Evolutionary conservation across 1,284 basidiomycete genomes (phyloP).

Genomic region (Coriolopsis trogii): DNA sequence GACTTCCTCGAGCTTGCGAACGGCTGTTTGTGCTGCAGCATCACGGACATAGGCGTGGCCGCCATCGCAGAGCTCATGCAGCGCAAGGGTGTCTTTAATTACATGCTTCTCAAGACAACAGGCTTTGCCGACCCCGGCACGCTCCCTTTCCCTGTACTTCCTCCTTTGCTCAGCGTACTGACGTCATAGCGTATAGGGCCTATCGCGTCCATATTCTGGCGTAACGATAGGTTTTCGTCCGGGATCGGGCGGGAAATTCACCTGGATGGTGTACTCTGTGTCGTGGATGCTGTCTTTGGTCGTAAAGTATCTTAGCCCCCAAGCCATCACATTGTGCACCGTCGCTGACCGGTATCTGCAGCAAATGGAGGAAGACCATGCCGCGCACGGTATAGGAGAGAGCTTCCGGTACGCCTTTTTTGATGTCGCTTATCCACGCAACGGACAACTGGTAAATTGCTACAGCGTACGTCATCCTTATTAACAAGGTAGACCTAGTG

Average conservation of each 20-base stretch:
- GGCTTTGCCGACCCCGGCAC: slow-evolving; percentile 90
- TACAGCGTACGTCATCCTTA: slow-evolving; percentile 83
- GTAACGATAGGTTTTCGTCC: slow-evolving; percentile 84
- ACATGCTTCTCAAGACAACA: slow-evolving; percentile 92
- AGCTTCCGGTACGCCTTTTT: slow-evolving; percentile 61
- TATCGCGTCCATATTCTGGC: slow-evolving; percentile 90
- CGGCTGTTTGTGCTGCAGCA: slow-evolving; percentile 93
- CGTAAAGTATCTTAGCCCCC: slow-evolving; percentile 69
- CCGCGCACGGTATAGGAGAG: slow-evolving; percentile 71
- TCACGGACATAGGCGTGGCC: slow-evolving; percentile 88
- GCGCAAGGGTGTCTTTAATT: slow-evolving; percentile 84
- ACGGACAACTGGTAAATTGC: slow-evolving; percentile 67
- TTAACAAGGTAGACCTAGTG: slow-evolving; percentile 88
- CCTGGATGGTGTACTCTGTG: slow-evolving; percentile 88
- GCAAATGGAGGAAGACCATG: slow-evolving; percentile 84
- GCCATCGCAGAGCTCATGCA: slow-evolving; percentile 90
- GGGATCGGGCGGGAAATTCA: slow-evolving; percentile 73
- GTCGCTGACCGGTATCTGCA: slow-evolving; percentile 33
- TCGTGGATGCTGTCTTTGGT: slow-evolving; percentile 89
- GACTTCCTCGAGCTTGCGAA: slow-evolving; percentile 90
- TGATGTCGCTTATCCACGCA: neutral
- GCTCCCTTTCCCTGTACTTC: slow-evolving; percentile 6
- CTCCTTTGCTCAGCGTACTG: neutral
- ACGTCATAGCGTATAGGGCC: slow-evolving; percentile 52
- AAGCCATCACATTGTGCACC: no score